Evolutionary conservation across 2,329 filamentous ascomycete species (phyloP).

Genomic region (Microdochium bolleyi): DNA sequence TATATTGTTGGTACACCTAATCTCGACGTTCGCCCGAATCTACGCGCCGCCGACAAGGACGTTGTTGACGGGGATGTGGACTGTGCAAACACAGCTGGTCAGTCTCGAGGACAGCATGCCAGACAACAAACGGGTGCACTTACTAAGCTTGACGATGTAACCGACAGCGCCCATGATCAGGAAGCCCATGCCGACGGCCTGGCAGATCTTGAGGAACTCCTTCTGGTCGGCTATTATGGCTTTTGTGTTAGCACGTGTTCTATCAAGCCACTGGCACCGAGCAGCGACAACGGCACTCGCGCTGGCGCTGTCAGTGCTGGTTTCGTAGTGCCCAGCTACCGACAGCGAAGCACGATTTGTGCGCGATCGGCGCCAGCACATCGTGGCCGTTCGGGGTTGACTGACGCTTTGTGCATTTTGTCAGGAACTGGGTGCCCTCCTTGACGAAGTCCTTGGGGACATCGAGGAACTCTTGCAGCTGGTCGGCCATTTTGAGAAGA

Average conservation of each 20-base stretch:
- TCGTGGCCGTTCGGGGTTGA: conserved; percentile 4
- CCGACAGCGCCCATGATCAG: conserved; percentile 64
- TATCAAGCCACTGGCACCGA: neutral
- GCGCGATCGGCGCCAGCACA: neutral
- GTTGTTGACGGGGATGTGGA: conserved; percentile 65
- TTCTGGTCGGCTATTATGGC: conserved; percentile 33
- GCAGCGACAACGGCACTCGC: neutral
- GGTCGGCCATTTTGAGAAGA: conserved; percentile 49
- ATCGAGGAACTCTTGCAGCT: conserved; percentile 63
- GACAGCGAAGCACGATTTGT: neutral
- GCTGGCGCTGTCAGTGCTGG: neutral
- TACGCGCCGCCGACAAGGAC: conserved; percentile 61
- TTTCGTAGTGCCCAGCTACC: neutral
- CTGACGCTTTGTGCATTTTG: conserved; percentile 55
- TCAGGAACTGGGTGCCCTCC: conserved; percentile 55
- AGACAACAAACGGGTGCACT: conserved; percentile 11
- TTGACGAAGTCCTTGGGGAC: conserved; percentile 58
- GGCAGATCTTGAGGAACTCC: conserved; percentile 44
- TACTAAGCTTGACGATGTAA: conserved; percentile 64
- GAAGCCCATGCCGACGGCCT: conserved; percentile 62
- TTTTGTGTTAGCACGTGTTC: conserved; percentile 6
- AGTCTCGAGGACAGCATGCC: neutral
- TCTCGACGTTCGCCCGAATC: neutral
- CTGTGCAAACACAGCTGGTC: conserved; percentile 21
- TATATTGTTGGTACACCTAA: neutral